These are phyloP conservation scores for Aureobasidium namibiae DNA, from an alignment of 2,329 filamentous ascomycete genomes.

Conservation along the genomic window DNA sequence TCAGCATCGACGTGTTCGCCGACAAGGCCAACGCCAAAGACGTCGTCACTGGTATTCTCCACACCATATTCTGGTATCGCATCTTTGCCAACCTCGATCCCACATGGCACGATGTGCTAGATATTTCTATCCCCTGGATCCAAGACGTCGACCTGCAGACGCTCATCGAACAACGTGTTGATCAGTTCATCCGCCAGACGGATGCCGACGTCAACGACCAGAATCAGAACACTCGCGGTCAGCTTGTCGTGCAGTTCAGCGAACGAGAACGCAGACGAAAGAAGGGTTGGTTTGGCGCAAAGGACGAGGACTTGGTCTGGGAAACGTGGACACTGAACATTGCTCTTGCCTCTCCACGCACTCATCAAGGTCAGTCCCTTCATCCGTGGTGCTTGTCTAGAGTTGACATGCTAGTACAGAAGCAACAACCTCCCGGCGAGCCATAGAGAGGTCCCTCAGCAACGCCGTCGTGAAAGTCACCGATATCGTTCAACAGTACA, in stretches of 20 bases:
- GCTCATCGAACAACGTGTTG: slow-evolving; percentile 81
- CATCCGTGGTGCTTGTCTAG: background rate
- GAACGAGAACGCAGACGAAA: slow-evolving; percentile 69
- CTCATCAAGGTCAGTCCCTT: slow-evolving; percentile 64
- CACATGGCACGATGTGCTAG: slow-evolving; percentile 77
- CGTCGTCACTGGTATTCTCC: slow-evolving; percentile 86
- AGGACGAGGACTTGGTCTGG: slow-evolving; percentile 94
- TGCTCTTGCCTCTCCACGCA: slow-evolving; percentile 81
- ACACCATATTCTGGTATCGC: slow-evolving; percentile 98
- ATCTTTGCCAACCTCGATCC: slow-evolving; percentile 86
- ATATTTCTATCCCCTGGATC: slow-evolving; percentile 81
- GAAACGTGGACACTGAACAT: slow-evolving; percentile 92
- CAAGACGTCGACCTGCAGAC: slow-evolving; percentile 87
- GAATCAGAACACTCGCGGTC: slow-evolving; percentile 51
- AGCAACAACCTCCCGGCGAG: slow-evolving; percentile 75
- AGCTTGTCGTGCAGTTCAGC: slow-evolving; percentile 85
- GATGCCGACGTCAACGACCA: slow-evolving; percentile 38
- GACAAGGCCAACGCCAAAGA: slow-evolving; percentile 86
- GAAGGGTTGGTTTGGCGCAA: slow-evolving; percentile 63
- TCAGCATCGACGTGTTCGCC: slow-evolving; percentile 87
- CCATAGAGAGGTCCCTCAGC: slow-evolving; percentile 83
- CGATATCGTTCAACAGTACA: slow-evolving; percentile 76
- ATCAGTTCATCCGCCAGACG: slow-evolving; percentile 67
- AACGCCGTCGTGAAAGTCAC: slow-evolving; percentile 87
- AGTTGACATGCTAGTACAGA: slow-evolving; percentile 43